Percentiles rank a stretch among this genome's conserved stretches.
Evolutionary conservation across 2,329 filamentous ascomycete genomes (phyloP).

Genomic region (Verticillium isaacii): DNA sequence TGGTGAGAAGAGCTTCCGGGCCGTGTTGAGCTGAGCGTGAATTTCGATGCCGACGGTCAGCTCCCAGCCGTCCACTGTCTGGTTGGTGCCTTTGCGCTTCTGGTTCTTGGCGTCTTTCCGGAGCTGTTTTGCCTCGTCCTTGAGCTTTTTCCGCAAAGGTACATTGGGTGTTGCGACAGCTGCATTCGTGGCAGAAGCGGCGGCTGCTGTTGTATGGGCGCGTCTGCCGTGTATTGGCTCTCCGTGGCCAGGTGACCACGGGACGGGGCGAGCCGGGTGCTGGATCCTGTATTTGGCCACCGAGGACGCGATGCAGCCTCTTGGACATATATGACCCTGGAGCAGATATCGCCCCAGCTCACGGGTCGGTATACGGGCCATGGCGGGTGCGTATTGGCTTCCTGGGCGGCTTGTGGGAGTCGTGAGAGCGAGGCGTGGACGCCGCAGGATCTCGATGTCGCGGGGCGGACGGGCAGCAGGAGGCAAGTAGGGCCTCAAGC

Average conservation of each 20-base stretch:
- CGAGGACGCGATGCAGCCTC: slow-evolving; percentile 33
- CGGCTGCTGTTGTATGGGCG: neutral
- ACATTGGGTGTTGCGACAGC: slow-evolving; percentile 20
- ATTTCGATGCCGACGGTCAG: slow-evolving; percentile 96
- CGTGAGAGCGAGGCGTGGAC: neutral
- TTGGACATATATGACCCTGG: slow-evolving; percentile 34
- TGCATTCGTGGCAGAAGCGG: slow-evolving; percentile 20
- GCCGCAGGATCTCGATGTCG: neutral
- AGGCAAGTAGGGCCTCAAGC: neutral
- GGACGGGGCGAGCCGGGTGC: slow-evolving; percentile 7
- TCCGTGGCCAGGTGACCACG: neutral
- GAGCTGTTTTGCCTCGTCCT: slow-evolving; percentile 65
- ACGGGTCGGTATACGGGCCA: slow-evolving; percentile 38
- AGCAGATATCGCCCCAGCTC: slow-evolving; percentile 46
- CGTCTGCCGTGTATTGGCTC: neutral
- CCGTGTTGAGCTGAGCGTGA: slow-evolving; percentile 90
- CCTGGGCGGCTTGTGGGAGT: neutral
- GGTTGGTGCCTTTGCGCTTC: slow-evolving; percentile 39
- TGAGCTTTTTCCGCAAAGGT: slow-evolving; percentile 67
- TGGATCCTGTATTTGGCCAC: neutral
- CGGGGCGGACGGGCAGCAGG: neutral
- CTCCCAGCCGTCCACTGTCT: slow-evolving; percentile 71
- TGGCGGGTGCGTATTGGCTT: slow-evolving; percentile 16
- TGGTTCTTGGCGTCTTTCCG: slow-evolving; percentile 57
- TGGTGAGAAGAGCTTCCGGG: slow-evolving; percentile 81